Base-by-base conservation (phyloP, 2,329 filamentous ascomycete species). In the Tolypocladium guangdongense region DNA sequence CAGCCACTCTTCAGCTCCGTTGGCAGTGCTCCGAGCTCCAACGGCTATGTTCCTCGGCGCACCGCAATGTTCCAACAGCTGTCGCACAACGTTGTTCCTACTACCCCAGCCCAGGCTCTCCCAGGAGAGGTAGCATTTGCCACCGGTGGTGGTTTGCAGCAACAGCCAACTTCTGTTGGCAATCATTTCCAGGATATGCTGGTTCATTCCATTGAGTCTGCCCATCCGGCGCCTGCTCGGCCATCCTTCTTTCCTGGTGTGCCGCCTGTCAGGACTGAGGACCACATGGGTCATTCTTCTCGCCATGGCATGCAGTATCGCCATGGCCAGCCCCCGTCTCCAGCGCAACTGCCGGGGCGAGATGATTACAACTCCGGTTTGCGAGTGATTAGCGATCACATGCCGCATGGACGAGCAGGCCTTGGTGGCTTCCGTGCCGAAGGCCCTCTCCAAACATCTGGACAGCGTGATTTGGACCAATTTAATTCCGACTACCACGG, bases 151-250 rank as follows among this genome's bases (percentile, higher is more conserved):
- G 57, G 59, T 45, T 60, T 63, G 20, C 60, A 59, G 49, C 62
- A 60, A 22, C 57, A 55, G 60, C 46, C 63, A 66, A 49, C 63
- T 64, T 32, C 59, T 16, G 27, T 53, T 16, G 54, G 53, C 7
- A 50, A 55, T 52, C 58, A 55, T 16, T 52, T 68, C 14, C 69
- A 72, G 58, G 75, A 78, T 39, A 67, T 73, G 59, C 62, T 76
- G 55, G 67, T 78, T 16, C 73, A 62, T 10, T 78, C 75, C 7
- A 72, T 77, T 58, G 76, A 78, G 57, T 69, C 71, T 22, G 59
- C 51, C 7, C 75, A 73, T 36, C 72, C 73, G 6, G 59, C 64
- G 27, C 51, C 60, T 22, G 65, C 65, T 62, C 63, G 60, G 53
- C 66, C 69, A 4, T 65, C 65, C 1, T 71, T 69, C 59, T 59